A percentile compares a stretch with the other conserved stretches of the same genome.
Conservation (phyloP, 2,329 filamentous ascomycete species). For the Escovopsis sp. region DNA sequence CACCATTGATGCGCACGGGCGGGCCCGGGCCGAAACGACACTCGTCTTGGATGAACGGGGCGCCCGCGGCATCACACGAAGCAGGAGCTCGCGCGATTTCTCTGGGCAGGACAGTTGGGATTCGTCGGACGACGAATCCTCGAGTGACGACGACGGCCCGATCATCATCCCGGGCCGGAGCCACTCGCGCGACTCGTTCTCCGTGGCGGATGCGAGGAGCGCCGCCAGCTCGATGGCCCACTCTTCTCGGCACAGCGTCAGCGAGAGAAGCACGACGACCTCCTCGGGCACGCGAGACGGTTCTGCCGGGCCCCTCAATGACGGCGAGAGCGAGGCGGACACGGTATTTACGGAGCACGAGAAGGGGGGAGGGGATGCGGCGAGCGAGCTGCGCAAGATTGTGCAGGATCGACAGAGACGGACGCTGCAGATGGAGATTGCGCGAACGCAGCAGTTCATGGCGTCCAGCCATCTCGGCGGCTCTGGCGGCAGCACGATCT, state of each 20-base stretch:
- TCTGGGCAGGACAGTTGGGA: slow-evolving; percentile 23
- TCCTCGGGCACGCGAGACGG: slow-evolving; percentile 21
- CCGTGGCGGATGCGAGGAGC: slow-evolving; percentile 36
- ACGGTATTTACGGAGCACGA: slow-evolving; percentile 35
- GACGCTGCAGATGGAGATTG: slow-evolving; percentile 15
- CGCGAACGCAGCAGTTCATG: slow-evolving; percentile 19
- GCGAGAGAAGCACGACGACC: slow-evolving; percentile 32
- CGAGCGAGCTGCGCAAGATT: slow-evolving; percentile 44
- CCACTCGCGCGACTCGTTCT: slow-evolving; percentile 40
- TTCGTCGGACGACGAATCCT: slow-evolving; percentile 38
- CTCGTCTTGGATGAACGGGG: slow-evolving; percentile 22
- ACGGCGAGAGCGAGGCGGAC: slow-evolving; percentile 42
- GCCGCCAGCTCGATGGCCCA: slow-evolving; percentile 34
- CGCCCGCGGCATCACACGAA: slow-evolving; percentile 12
- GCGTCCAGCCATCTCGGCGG: slow-evolving; percentile 15
- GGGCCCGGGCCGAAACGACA: slow-evolving; percentile 39
- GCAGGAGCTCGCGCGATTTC: slow-evolving; percentile 15
- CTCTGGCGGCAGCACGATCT: slow-evolving; percentile 26
- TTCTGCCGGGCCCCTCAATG: slow-evolving; percentile 21
- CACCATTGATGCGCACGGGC: slow-evolving; percentile 46
- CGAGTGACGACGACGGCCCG: slow-evolving; percentile 48
- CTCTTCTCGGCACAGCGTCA: slow-evolving; percentile 30
- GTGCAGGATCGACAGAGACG: slow-evolving; percentile 35
- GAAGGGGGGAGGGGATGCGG: slow-evolving; percentile 36
- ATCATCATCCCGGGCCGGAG: slow-evolving; percentile 48